A percentile compares a stretch with the other conserved stretches of the same genome.
Evolutionary conservation across 164 flowering plant species (phyloP).

Genomic region (Aristolochia contorta): DNA sequence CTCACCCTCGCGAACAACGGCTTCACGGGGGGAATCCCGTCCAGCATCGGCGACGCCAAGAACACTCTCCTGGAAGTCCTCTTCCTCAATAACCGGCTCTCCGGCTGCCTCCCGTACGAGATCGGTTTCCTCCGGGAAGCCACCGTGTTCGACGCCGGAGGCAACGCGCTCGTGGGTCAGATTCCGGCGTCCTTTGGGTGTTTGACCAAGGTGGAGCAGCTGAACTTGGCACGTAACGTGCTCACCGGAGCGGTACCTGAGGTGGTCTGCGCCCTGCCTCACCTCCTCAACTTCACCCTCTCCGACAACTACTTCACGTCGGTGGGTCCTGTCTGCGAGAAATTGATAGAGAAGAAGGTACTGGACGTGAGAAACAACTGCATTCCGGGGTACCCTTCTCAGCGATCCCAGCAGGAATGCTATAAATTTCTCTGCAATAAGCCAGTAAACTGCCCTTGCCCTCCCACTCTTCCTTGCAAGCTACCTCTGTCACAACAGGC

Average conservation of each 20-base stretch:
- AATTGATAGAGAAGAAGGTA: slow-evolving; percentile 4
- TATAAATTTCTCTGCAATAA: background rate
- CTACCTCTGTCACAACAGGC: background rate
- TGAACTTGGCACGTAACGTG: slow-evolving; percentile 33
- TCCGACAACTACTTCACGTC: slow-evolving; percentile 11
- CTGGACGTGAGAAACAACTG: slow-evolving; percentile 9
- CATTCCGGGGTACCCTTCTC: slow-evolving; percentile 9
- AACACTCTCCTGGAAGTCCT: slow-evolving; percentile 30
- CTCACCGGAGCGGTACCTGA: slow-evolving; percentile 46
- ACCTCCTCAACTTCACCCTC: slow-evolving; percentile 13
- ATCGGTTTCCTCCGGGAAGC: slow-evolving; percentile 32
- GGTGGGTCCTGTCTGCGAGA: slow-evolving; percentile 10
- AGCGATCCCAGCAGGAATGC: slow-evolving; percentile 7
- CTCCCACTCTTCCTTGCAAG: background rate
- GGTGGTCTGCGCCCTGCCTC: slow-evolving; percentile 25
- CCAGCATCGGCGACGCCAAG: slow-evolving; percentile 22
- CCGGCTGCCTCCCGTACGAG: slow-evolving; percentile 52
- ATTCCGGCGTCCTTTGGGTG: slow-evolving; percentile 42
- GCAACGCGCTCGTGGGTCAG: slow-evolving; percentile 39
- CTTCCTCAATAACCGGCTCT: slow-evolving; percentile 32
- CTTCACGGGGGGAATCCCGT: slow-evolving; percentile 35
- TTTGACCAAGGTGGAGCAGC: slow-evolving; percentile 21
- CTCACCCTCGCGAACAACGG: slow-evolving; percentile 23
- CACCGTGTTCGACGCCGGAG: slow-evolving; percentile 35
- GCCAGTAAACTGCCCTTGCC: background rate